These are phyloP conservation scores for Curvularia sp. DNA, from an alignment of 2,329 filamentous ascomycete species.

Conservation along the genomic window DNA sequence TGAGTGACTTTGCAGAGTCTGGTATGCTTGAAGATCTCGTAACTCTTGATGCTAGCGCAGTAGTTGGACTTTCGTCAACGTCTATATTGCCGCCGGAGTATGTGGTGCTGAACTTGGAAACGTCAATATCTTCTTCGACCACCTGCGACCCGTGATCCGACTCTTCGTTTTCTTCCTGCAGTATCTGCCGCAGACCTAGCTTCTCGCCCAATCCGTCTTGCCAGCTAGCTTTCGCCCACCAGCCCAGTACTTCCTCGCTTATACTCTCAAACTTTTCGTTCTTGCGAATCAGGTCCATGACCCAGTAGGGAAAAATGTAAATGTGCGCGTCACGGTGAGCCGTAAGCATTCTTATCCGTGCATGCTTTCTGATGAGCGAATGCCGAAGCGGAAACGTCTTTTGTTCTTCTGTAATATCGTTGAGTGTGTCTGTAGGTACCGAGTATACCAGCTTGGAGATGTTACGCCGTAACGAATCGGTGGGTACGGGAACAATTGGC, in stretches of 20 bases:
- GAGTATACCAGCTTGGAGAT: slow-evolving; percentile 84
- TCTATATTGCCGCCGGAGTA: slow-evolving; percentile 39
- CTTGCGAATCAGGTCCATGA: slow-evolving; percentile 79
- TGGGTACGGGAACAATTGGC: slow-evolving; percentile 64
- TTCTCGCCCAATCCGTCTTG: slow-evolving; percentile 81
- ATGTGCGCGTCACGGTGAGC: slow-evolving; percentile 91
- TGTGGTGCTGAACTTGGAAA: slow-evolving; percentile 62
- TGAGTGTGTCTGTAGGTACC: slow-evolving; percentile 86
- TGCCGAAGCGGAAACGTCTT: slow-evolving; percentile 78
- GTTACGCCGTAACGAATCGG: slow-evolving; percentile 70
- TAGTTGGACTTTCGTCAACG: slow-evolving; percentile 18
- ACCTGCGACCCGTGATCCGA: slow-evolving; percentile 44
- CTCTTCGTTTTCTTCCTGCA: slow-evolving; percentile 59
- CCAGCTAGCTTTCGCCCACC: slow-evolving; percentile 96
- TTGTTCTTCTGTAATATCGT: slow-evolving; percentile 79
- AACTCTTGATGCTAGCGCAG: slow-evolving; percentile 49
- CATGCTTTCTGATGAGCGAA: slow-evolving; percentile 75
- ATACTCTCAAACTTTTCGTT: slow-evolving; percentile 88
- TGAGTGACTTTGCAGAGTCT: slow-evolving; percentile 36
- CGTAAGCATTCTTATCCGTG: slow-evolving; percentile 79
- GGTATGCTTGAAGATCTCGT: slow-evolving; percentile 41
- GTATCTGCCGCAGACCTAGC: slow-evolving; percentile 72
- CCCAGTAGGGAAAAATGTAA: slow-evolving; percentile 92
- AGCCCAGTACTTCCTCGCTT: slow-evolving; percentile 88
- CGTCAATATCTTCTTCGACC: slow-evolving; percentile 62